A percentile compares a stretch with the other conserved stretches of the same genome.
phyloP scores from a whole-genome alignment of 805 yeast species.

The Spathaspora arborariae region DNA sequence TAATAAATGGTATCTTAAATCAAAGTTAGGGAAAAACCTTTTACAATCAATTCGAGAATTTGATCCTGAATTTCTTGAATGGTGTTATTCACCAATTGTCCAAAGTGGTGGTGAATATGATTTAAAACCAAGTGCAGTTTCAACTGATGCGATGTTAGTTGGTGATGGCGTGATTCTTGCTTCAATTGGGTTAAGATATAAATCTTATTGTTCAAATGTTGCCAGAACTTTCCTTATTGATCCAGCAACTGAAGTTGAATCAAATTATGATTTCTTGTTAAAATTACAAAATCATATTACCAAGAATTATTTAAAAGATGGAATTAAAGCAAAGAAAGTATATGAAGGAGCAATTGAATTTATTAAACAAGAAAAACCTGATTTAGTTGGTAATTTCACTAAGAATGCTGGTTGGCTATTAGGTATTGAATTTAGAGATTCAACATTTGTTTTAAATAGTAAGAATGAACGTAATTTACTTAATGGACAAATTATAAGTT shows the following conservation, averaged over 20 bases:
- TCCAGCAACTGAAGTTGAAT: slow-evolving; percentile 76
- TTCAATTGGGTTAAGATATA: slow-evolving; percentile 82
- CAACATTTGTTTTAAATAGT: slow-evolving; percentile 65
- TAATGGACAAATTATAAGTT: slow-evolving; percentile 70
- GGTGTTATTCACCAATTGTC: slow-evolving; percentile 90
- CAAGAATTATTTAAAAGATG: slow-evolving; percentile 54
- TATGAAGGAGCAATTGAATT: slow-evolving; percentile 61
- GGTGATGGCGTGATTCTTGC: slow-evolving; percentile 77
- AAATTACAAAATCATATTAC: slow-evolving; percentile 67
- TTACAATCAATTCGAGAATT: slow-evolving; percentile 54
- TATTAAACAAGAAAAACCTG: slow-evolving; percentile 57
- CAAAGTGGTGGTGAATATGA: slow-evolving; percentile 88
- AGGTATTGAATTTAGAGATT: slow-evolving; percentile 87
- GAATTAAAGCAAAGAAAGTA: slow-evolving; percentile 61
- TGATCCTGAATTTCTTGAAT: slow-evolving; percentile 74
- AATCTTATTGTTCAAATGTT: slow-evolving; percentile 81
- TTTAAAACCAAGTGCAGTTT: slow-evolving; percentile 76
- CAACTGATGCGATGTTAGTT: slow-evolving; percentile 58
- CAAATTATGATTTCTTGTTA: slow-evolving; percentile 72
- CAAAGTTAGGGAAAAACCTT: slow-evolving; percentile 48
- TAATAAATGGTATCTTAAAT: slow-evolving; percentile 62
- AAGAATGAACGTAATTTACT: slow-evolving; percentile 66
- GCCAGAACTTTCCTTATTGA: slow-evolving; percentile 88
- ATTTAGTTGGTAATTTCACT: slow-evolving; percentile 58
- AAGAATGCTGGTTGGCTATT: slow-evolving; percentile 84